A percentile compares a stretch with the other conserved stretches of the same genome.
These are phyloP conservation scores for Lumnitzera littorea DNA, from an alignment of 345 rosid species.

Conservation along the genomic window DNA sequence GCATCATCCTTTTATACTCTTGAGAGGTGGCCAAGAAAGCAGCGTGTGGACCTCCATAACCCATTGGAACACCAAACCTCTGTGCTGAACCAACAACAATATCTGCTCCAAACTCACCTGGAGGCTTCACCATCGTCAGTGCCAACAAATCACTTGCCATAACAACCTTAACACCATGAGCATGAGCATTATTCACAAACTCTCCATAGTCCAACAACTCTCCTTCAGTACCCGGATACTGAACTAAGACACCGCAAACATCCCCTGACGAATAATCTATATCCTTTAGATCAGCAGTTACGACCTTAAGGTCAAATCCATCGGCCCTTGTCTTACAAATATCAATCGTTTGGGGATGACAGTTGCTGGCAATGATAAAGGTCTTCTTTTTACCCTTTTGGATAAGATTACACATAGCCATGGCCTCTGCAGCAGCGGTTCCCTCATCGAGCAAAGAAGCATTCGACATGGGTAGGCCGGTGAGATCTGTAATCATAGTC, in stretches of 20 bases:
- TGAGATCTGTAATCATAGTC: conserved; percentile 81
- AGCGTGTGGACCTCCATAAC: conserved; percentile 98
- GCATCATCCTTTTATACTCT: conserved; percentile 99
- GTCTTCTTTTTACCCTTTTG: conserved; percentile 90
- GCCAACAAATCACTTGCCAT: conserved; percentile 95
- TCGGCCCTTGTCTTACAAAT: conserved; percentile 86
- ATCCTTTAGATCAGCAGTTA: conserved; percentile 67
- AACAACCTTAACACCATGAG: conserved; percentile 91
- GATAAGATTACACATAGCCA: conserved; percentile 97
- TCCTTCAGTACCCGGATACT: conserved; percentile 96
- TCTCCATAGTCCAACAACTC: conserved; percentile 84
- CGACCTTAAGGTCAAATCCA: conserved; percentile 76
- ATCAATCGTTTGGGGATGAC: conserved; percentile 95
- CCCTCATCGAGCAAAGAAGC: conserved; percentile 97
- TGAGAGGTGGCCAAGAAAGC: conserved; percentile 96
- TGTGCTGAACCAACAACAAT: conserved; percentile 95
- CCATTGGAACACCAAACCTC: conserved; percentile 98
- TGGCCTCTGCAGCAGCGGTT: conserved; percentile 97
- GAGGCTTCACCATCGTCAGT: conserved; percentile 89
- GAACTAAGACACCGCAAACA: conserved; percentile 94
- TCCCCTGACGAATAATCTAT: conserved; percentile 73
- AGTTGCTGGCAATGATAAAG: conserved; percentile 70
- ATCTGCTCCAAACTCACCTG: conserved; percentile 91
- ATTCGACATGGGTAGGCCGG: conserved; percentile 90
- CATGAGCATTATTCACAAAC: conserved; percentile 84